A percentile compares a stretch with the other conserved stretches of the same genome.
Conservation (phyloP, 306 rosid species). For the Prunus padus region DNA sequence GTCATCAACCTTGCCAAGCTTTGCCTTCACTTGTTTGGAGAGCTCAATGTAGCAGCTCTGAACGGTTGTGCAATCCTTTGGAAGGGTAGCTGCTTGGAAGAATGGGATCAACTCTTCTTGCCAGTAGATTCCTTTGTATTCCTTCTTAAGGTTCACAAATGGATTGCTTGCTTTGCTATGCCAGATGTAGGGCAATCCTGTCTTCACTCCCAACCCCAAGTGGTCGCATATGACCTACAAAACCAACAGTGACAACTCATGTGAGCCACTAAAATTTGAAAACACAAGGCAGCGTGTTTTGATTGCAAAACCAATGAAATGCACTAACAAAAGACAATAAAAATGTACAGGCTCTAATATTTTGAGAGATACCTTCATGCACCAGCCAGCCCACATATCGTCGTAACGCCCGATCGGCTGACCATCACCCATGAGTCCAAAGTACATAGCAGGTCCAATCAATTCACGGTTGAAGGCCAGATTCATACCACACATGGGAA, state of each 20-base stretch:
- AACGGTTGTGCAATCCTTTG: slow-evolving; percentile 68
- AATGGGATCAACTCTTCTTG: slow-evolving; percentile 83
- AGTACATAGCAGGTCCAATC: slow-evolving; percentile 89
- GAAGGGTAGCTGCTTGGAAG: slow-evolving; percentile 60
- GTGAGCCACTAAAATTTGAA: slow-evolving; percentile 14
- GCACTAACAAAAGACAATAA: not conserved
- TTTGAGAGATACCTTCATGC: slow-evolving; percentile 54
- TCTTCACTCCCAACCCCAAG: slow-evolving; percentile 77
- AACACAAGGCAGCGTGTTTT: not conserved
- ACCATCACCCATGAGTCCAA: slow-evolving; percentile 90
- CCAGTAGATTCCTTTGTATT: slow-evolving; percentile 87
- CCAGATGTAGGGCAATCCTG: slow-evolving; percentile 86
- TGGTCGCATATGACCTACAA: slow-evolving; percentile 76
- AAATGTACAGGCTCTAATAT: not conserved
- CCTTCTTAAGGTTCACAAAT: slow-evolving; percentile 79
- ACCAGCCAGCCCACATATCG: slow-evolving; percentile 99
- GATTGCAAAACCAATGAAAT: slow-evolving; percentile 1
- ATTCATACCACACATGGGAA: slow-evolving; percentile 91
- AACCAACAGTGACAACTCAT: slow-evolving; percentile 5
- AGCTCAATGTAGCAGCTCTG: slow-evolving; percentile 79
- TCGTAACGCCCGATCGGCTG: slow-evolving; percentile 83
- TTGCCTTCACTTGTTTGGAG: slow-evolving; percentile 72
- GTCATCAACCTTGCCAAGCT: slow-evolving; percentile 69
- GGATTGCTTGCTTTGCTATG: slow-evolving; percentile 93
- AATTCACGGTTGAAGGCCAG: slow-evolving; percentile 79